phyloP scores from a whole-genome alignment of 805 yeast species.

The Cyberlindnera xylosilytica region DNA sequence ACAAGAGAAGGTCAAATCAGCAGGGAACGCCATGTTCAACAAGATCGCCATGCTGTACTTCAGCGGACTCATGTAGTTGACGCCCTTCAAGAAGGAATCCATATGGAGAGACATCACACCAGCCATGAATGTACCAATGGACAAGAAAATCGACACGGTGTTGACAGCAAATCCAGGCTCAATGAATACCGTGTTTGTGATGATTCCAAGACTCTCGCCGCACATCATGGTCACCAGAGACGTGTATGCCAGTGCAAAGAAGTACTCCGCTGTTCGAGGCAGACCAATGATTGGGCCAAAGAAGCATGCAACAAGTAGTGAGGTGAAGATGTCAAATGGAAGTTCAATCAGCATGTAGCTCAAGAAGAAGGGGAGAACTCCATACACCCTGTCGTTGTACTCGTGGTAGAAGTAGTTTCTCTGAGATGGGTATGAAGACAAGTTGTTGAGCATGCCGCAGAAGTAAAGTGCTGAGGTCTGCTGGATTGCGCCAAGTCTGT shows the following conservation, averaged over 20 bases:
- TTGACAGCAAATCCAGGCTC: constrained; percentile 83
- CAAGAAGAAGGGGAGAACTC: constrained; percentile 59
- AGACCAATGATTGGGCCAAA: constrained; percentile 71
- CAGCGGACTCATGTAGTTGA: constrained; percentile 76
- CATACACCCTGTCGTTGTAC: constrained; percentile 69
- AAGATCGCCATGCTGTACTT: constrained; percentile 60
- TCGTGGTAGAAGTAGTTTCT: constrained; percentile 79
- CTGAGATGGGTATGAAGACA: constrained; percentile 73
- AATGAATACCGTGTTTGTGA: constrained; percentile 67
- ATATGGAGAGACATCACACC: constrained; percentile 80
- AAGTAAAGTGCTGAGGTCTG: constrained; percentile 70
- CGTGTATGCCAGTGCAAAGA: constrained; percentile 58
- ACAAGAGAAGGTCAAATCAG: constrained; percentile 50
- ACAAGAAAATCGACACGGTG: constrained; percentile 59
- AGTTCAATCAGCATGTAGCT: constrained; percentile 59
- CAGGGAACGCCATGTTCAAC: constrained; percentile 52
- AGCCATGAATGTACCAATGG: constrained; percentile 78
- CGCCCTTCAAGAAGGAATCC: constrained; percentile 63
- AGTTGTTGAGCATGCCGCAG: constrained; percentile 77
- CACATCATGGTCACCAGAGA: constrained; percentile 56
- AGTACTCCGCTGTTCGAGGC: constrained; percentile 64
- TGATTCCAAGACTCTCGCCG: constrained; percentile 83
- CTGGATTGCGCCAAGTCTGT: constrained; percentile 75
- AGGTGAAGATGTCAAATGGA: constrained; percentile 62
- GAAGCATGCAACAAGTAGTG: constrained; percentile 56